Base-by-base conservation (phyloP, 257 asterid species). In the Solanum pimpinellifolium region DNA sequence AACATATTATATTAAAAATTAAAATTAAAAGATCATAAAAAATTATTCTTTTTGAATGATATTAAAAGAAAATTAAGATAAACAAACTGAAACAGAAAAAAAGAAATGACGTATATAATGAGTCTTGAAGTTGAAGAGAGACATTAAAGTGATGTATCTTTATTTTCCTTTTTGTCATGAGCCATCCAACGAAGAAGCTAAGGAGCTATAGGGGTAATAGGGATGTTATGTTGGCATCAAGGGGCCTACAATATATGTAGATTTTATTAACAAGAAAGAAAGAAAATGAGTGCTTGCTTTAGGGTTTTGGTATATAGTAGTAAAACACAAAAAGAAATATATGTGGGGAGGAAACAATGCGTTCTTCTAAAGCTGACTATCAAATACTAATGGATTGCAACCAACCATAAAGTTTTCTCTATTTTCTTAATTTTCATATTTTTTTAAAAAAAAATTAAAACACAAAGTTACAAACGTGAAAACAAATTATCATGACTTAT, bases 261-360 rank as follows among this genome's bases (percentile, higher is more conserved):
- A 90, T 93, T 35, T 68, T 27, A 68, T 27, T 15, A 92, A 91
- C 91, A 89, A 52, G 39, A 37, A 37, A 35, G 37, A 35, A 35
- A 93, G 90, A 87, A 70, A 69, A 90, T 88, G 94, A 92, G 94
- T 92, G 96, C 95, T 91, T 89, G 87, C 95, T 93, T 93, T 93
- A 90, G 90, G 91, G 77, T 85, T 91, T 93, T 92, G 91, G 91
- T 89, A 90, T 88, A 88, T 86, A 70, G 44, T 70, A 68, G 44
- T 70, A 68, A 44, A 89, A 68, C 56, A 89, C 83, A 89, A 90
- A 89, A 88, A 88, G 87, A 74, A 37, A 88, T 86, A 47, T 89
- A 88, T 92, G 97, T 91, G 97, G 97, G 94, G 90, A 89, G 89
- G 88, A 94, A 91, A 89, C 94, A 91, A 90, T 93, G 98, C 98